phyloP scores from a whole-genome alignment of 768 basidiomycete species.

The Porpolomopsis calyptriformis region DNA sequence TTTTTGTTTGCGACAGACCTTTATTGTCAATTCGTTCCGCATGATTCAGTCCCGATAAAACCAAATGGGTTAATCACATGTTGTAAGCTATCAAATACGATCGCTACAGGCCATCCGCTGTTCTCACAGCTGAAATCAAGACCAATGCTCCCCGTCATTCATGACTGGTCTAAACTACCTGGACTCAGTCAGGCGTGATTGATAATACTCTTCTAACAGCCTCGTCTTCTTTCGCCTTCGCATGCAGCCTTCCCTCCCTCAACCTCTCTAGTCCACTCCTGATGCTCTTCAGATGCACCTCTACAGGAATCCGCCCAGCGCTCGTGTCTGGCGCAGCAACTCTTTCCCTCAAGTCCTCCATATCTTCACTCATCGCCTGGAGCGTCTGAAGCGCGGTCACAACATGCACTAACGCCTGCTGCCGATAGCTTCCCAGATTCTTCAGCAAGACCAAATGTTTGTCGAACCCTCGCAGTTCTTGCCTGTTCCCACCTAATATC shows the following conservation, averaged over 20 bases:
- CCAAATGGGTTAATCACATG: too few species aligned
- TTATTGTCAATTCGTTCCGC: not conserved
- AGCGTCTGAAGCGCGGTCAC: conserved; percentile 51
- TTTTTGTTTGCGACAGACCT: not conserved
- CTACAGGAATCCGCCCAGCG: conserved; percentile 49
- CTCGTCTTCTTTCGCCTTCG: conserved; percentile 37
- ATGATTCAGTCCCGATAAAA: not conserved
- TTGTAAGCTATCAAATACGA: too few species aligned
- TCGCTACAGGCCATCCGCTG: not conserved
- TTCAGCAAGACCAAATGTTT: conserved; percentile 43
- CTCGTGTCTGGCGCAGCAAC: conserved; percentile 58
- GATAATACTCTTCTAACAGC: conserved; percentile 23
- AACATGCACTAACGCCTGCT: conserved; percentile 56
- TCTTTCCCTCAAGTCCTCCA: conserved; percentile 66
- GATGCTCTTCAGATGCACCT: conserved; percentile 71
- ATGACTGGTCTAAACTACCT: not conserved
- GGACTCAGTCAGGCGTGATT: not conserved
- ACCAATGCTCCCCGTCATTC: not conserved
- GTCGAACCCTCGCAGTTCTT: conserved; percentile 37
- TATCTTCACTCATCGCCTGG: conserved; percentile 54
- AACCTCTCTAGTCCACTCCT: conserved; percentile 49
- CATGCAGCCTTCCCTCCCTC: conserved; percentile 45
- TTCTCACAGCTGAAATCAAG: not conserved
- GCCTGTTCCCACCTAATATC: conserved; percentile 49
- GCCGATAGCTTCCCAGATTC: conserved; percentile 46